phyloP scores from a whole-genome alignment of 73 alveolate genomes.

The Paramecium pentaurelia region DNA sequence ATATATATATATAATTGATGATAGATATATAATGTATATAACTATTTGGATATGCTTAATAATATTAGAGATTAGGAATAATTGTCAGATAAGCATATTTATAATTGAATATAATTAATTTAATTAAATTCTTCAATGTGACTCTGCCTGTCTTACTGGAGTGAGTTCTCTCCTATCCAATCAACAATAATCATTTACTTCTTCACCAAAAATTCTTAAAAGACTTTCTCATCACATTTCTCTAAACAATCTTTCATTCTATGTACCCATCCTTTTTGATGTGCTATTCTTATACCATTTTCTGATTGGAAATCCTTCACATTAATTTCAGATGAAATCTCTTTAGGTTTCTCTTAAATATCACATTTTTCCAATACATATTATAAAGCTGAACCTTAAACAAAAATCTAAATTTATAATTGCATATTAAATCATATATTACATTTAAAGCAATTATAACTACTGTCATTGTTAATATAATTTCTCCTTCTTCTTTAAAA shows the following conservation, averaged over 20 bases:
- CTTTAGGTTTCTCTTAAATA: neutral
- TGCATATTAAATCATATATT: neutral
- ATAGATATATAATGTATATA: neutral
- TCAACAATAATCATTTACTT: neutral
- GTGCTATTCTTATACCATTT: neutral
- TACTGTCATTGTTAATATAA: slow-evolving; percentile 69
- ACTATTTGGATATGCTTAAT: neutral
- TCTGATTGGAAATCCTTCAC: neutral
- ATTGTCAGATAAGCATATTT: neutral
- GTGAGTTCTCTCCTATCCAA: neutral
- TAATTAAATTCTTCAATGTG: neutral
- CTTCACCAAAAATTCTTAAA: neutral
- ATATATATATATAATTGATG: neutral
- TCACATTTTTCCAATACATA: neutral
- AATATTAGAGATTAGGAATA: neutral
- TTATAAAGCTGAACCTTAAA: slow-evolving; percentile 7
- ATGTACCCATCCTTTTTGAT: neutral
- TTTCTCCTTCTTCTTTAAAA: slow-evolving; percentile 62
- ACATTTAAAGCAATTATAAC: slow-evolving; percentile 59
- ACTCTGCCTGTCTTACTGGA: neutral
- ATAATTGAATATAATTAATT: neutral
- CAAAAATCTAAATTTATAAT: slow-evolving; percentile 6
- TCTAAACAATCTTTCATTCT: slow-evolving; percentile 1
- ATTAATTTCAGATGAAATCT: neutral
- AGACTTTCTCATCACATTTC: neutral